phyloP scores from a whole-genome alignment of 176 grass and related monocot genomes.

The Olyra latifolia region DNA sequence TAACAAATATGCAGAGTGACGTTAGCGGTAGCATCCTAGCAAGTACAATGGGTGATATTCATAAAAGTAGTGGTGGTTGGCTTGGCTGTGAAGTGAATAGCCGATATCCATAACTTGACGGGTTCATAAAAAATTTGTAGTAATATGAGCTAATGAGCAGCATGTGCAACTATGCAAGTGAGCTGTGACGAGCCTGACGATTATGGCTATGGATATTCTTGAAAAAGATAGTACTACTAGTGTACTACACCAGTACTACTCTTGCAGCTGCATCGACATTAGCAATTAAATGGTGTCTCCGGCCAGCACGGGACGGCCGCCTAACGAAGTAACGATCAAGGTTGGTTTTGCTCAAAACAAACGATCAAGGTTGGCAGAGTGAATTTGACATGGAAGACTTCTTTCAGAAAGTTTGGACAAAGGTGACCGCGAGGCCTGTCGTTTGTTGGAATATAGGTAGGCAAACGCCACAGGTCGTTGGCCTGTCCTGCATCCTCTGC shows the following conservation, averaged over 20 bases:
- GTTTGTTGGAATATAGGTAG: conserved; percentile 34
- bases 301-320: neutral
- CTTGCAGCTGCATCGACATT: neutral
- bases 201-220: neutral
- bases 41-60: neutral
- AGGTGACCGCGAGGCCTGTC: neutral
- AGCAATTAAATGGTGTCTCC: neutral
- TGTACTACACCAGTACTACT: too few species aligned
- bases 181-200: neutral
- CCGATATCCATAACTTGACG: neutral
- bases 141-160: too few species aligned
- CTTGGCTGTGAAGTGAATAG: too few species aligned
- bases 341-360: too few species aligned
- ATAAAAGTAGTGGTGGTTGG: neutral
- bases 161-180: neutral
- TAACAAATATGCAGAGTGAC: neutral
- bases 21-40: neutral
- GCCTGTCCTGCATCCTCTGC: neutral
- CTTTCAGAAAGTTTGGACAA: neutral
- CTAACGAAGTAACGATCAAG: too few species aligned
- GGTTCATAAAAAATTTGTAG: neutral
- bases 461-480: conserved; percentile 22
- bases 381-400: neutral
- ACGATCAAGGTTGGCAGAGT: neutral
- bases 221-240: neutral